Conservation (phyloP, 2,329 filamentous ascomycete species). For the Aspergillus glaucus region DNA sequence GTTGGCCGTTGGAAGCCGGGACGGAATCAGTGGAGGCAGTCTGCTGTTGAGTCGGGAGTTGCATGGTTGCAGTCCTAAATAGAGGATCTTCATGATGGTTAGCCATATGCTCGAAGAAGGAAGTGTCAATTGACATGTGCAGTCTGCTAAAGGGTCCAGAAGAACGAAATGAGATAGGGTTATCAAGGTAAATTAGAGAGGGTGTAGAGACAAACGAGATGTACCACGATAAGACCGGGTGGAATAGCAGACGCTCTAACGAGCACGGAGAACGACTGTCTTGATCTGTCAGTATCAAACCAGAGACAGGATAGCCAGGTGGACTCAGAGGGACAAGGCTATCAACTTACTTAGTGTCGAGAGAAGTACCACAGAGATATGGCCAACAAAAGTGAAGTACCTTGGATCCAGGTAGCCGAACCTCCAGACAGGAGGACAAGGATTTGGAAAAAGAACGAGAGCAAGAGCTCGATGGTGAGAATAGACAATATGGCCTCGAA, state of each 20-base stretch:
- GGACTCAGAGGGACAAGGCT: not conserved
- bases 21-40: constrained; percentile 18
- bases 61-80: constrained; percentile 15
- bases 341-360: constrained; percentile 1
- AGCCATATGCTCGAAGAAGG: not conserved
- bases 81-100: constrained; percentile 1
- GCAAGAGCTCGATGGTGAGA: not conserved
- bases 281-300: not conserved
- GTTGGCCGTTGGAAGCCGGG: constrained; percentile 15
- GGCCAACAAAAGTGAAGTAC: not conserved
- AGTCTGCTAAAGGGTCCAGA: not conserved
- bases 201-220: not conserved
- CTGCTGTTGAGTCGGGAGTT: constrained; percentile 18
- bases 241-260: constrained; percentile 1
- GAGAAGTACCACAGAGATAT: not conserved
- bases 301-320: not conserved
- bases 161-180: not conserved
- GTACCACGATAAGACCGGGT: constrained; percentile 4
- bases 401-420: not conserved
- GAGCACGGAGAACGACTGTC: not conserved
- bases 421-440: not conserved
- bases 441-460: not conserved
- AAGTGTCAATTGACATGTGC: not conserved
- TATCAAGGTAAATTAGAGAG: not conserved
- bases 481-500: not conserved